Evolutionary conservation across 805 yeast species (phyloP).

Genomic region (Candida maesae): DNA sequence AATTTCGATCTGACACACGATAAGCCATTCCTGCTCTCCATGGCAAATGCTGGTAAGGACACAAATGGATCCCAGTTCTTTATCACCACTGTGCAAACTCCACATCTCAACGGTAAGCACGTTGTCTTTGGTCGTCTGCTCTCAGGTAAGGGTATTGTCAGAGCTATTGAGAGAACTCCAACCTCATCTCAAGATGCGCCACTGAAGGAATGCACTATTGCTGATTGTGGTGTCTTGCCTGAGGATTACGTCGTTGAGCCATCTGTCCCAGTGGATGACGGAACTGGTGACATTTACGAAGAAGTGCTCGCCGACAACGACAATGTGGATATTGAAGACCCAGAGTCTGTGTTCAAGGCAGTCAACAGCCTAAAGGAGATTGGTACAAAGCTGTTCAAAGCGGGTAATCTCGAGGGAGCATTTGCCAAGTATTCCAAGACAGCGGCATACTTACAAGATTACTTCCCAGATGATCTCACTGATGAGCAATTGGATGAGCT

Average conservation of each 20-base stretch:
- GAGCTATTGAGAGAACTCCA: slow-evolving; percentile 68
- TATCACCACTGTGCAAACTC: slow-evolving; percentile 88
- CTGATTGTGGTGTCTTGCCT: slow-evolving; percentile 75
- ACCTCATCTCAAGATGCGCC: slow-evolving; percentile 75
- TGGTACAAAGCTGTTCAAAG: slow-evolving; percentile 74
- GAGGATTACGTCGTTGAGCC: slow-evolving; percentile 49
- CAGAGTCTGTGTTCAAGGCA: slow-evolving; percentile 66
- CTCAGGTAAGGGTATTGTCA: slow-evolving; percentile 74
- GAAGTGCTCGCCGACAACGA: slow-evolving; percentile 73
- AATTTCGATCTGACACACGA: slow-evolving; percentile 74
- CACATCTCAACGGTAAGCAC: slow-evolving; percentile 93
- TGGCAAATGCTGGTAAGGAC: slow-evolving; percentile 96
- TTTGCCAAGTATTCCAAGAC: slow-evolving; percentile 70
- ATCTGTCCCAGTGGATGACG: slow-evolving; percentile 54
- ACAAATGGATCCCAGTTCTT: slow-evolving; percentile 97
- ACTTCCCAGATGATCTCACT: slow-evolving; percentile 65
- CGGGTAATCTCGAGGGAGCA: slow-evolving; percentile 53
- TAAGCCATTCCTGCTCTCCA: slow-evolving; percentile 82
- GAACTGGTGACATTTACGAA: slow-evolving; percentile 82
- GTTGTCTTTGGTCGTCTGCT: slow-evolving; percentile 93
- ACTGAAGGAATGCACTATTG: slow-evolving; percentile 59
- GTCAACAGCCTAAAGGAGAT: slow-evolving; percentile 63
- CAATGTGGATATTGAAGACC: slow-evolving; percentile 51
- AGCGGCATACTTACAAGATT: slow-evolving; percentile 61
- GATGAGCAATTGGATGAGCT: slow-evolving; percentile 49